phyloP scores from a whole-genome alignment of 78 protist genomes.

The Dictyostelium purpureum region DNA sequence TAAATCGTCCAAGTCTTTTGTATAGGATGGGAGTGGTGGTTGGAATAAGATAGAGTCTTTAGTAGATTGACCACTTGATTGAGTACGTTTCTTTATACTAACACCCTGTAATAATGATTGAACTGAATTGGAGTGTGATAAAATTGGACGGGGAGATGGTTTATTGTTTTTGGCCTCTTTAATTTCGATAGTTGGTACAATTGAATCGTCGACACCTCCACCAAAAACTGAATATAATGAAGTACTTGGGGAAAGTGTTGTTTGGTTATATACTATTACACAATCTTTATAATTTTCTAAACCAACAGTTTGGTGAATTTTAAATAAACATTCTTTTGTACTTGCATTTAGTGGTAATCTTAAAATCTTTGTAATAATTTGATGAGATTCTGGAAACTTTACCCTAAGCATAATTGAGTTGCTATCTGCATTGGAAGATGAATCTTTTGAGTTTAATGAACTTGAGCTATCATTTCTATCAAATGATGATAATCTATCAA shows the following conservation, averaged over 20 bases:
- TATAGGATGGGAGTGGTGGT: conserved; percentile 70
- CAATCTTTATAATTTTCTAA: conserved; percentile 28
- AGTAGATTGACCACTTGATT: not conserved
- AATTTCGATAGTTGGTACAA: conserved; percentile 47
- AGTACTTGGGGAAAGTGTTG: not conserved
- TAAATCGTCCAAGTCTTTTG: conserved; percentile 35
- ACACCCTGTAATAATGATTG: not conserved
- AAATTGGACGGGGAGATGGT: conserved; percentile 16
- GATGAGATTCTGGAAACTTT: conserved; percentile 66
- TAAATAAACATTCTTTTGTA: conserved; percentile 33
- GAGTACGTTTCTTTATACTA: not conserved
- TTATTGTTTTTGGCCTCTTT: conserved; percentile 4
- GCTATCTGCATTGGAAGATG: not conserved
- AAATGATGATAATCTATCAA: not conserved
- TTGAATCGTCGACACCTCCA: conserved; percentile 40
- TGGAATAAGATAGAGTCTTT: conserved; percentile 39
- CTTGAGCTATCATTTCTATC: not conserved
- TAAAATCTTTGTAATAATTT: conserved; percentile 23
- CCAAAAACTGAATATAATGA: conserved; percentile 21
- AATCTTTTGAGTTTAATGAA: not conserved
- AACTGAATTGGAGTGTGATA: conserved; percentile 23
- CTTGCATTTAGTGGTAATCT: conserved; percentile 30
- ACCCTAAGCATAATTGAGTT: conserved; percentile 24
- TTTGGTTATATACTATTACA: conserved; percentile 26
- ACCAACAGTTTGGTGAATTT: conserved; percentile 28